A percentile compares a stretch with the other conserved stretches of the same genome.
phyloP scores from a whole-genome alignment of 2,329 filamentous ascomycete species.

The Apiospora arundinis region DNA sequence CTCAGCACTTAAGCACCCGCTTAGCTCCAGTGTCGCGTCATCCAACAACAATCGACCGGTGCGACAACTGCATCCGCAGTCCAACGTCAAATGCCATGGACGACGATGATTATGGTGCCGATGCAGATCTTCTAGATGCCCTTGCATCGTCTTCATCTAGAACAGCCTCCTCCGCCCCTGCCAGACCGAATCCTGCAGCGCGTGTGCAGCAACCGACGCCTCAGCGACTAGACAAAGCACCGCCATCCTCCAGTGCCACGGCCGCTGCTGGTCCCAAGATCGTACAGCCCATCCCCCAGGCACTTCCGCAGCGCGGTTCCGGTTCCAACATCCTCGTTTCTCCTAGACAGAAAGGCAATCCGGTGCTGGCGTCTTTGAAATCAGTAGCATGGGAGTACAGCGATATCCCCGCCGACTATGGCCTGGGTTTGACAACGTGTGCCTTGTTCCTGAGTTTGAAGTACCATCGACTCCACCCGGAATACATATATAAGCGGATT shows the following conservation, averaged over 20 bases:
- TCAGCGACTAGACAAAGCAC: slow-evolving; percentile 61
- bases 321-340: slow-evolving; percentile 88
- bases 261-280: slow-evolving; percentile 56
- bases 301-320: slow-evolving; percentile 67
- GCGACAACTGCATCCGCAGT: background rate
- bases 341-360: slow-evolving; percentile 92
- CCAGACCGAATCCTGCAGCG: slow-evolving; percentile 30
- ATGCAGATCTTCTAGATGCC: slow-evolving; percentile 48
- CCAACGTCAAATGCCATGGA: slow-evolving; percentile 14
- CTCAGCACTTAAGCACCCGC: background rate
- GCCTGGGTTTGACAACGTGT: slow-evolving; percentile 85
- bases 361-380: slow-evolving; percentile 82
- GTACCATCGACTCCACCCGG: slow-evolving; percentile 95
- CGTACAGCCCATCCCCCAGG: slow-evolving; percentile 88
- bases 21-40: background rate
- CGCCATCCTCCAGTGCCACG: slow-evolving; percentile 41
- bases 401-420: slow-evolving; percentile 94
- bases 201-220: slow-evolving; percentile 55
- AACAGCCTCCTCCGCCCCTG: slow-evolving; percentile 30
- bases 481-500: slow-evolving; percentile 97
- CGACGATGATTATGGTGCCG: slow-evolving; percentile 54
- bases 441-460: slow-evolving; percentile 93
- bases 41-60: background rate
- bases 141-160: slow-evolving; percentile 38
- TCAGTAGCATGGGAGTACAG: slow-evolving; percentile 94